These are phyloP conservation scores for Xanthoconium stramineum DNA, from an alignment of 768 basidiomycete species.

Conservation along the genomic window DNA sequence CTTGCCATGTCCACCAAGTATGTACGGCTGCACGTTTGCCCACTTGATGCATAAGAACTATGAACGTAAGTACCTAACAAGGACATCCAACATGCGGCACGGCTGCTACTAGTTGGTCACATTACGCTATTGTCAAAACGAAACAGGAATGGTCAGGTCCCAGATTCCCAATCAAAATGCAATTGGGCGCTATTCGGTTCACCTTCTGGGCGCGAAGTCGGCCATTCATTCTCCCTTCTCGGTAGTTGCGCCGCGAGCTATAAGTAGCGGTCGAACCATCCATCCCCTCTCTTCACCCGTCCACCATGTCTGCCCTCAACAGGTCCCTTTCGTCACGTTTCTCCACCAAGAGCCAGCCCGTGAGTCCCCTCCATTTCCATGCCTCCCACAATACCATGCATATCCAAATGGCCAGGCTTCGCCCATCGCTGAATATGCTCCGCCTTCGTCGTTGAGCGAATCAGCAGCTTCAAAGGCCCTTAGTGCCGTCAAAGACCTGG, in stretches of 20 bases:
- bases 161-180: conserved; percentile 1
- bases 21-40: too few relatives aligned
- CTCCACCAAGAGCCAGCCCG: conserved; percentile 25
- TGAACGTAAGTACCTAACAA: too few relatives aligned
- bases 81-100: background rate
- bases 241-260: conserved; percentile 19
- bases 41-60: too few relatives aligned
- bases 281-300: background rate
- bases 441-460: conserved; percentile 11
- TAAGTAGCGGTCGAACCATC: conserved; percentile 20
- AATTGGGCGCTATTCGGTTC: conserved; percentile 21
- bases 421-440: conserved; percentile 9
- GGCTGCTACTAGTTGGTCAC: background rate
- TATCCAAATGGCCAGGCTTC: conserved; percentile 11
- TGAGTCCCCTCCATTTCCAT: conserved; percentile 9
- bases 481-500: conserved; percentile 29
- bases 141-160: background rate
- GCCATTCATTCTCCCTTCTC: conserved; percentile 9
- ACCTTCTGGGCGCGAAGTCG: conserved; percentile 6
- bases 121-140: conserved; percentile 2
- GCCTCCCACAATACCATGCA: background rate
- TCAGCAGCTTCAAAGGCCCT: conserved; percentile 23
- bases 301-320: conserved; percentile 27
- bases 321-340: conserved; percentile 31
- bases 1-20: too few relatives aligned